Evolutionary conservation across 106 monocot genomes (phyloP).

Genomic region (Alisma plantagoaquatica): DNA sequence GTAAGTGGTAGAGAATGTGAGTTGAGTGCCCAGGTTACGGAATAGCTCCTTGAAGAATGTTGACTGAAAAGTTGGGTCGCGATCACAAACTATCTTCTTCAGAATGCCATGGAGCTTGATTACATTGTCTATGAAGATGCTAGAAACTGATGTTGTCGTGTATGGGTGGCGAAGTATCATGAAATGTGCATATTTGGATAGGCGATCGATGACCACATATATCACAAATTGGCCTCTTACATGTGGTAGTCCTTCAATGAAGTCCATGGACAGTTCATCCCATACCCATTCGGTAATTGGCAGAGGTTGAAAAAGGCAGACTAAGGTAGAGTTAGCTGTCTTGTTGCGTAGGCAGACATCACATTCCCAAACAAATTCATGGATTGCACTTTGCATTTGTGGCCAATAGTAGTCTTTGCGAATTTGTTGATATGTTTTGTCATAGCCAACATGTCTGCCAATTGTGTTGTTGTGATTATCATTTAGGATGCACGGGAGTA

Average conservation of each 20-base stretch:
- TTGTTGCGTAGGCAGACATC: background rate
- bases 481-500: background rate
- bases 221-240: background rate
- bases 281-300: background rate
- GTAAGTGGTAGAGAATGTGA: background rate
- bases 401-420: background rate
- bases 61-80: background rate
- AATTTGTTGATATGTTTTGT: background rate
- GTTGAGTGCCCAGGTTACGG: background rate
- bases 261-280: background rate
- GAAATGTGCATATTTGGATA: constrained; percentile 4
- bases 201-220: background rate
- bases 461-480: background rate
- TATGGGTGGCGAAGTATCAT: background rate
- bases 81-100: background rate
- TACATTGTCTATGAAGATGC: background rate
- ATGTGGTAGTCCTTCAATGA: background rate
- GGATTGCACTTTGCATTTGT: constrained; percentile 1
- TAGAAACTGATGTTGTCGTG: background rate
- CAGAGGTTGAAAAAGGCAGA: background rate
- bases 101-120: background rate
- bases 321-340: background rate
- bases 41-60: background rate
- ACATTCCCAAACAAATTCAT: background rate
- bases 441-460: background rate